Evolutionary conservation across 345 rosid genomes (phyloP), one percentile per base, ranked within the genome.

Genomic region (Brassica nigra): DNA sequence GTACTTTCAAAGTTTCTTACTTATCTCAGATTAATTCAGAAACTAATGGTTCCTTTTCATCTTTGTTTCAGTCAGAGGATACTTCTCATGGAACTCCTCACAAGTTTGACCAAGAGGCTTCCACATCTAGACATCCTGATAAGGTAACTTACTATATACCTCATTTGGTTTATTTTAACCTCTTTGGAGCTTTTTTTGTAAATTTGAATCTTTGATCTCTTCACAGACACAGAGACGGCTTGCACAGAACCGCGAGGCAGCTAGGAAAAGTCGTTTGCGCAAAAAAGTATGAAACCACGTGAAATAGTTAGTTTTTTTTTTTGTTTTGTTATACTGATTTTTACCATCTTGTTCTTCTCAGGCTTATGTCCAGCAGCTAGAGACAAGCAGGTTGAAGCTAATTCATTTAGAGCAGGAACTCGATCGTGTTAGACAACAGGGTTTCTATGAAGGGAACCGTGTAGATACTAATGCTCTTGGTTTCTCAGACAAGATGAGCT

Each of bases 321-420:
- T 49, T 49, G 14, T 3, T 10, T 42, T 14, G 57, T n/a, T 52
- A 52, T 52, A 52, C 7, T 52, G 2, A 52, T 47, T 64, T 81
- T 27, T 71, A 28, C 20, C 6, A 33, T 64, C 63, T 79, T 42
- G 68, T 23, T 37, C 71, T 71, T 86, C 1, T 39, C 68, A 95
- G 99, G 99, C 99, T 44, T 95, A 95, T 81, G 98, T 95, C 82
- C 94, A 91, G 84, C 97, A 95, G 83, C 83, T 95, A 71, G 99
- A 95, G 89, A 84, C 88, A 73, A 95, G 99, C 84, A 87, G 99
- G 31, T 67, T 91, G 77, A 95, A 91, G 88, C 81, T 95, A 64
- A 68, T 89, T 83, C 96, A 93, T 79, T 34, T 95, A 85, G 98
- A 95, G 84, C 96, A 91, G 82, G 97, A 93, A 85, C 88, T 91